These are phyloP conservation scores for Acer yangbiense DNA, from an alignment of 345 rosid species.

Conservation along the genomic window DNA sequence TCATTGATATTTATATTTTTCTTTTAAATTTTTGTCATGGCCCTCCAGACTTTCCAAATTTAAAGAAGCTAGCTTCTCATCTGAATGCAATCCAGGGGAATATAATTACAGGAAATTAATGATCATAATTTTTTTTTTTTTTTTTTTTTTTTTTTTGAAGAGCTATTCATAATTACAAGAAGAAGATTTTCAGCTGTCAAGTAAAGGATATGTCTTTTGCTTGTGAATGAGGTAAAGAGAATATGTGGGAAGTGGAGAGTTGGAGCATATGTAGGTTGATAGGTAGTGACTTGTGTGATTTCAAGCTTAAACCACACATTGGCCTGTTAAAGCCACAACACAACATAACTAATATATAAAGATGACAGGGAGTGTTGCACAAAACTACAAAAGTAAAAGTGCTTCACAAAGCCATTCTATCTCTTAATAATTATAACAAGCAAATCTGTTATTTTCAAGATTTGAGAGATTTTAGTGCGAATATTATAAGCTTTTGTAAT, in stretches of 20 bases:
- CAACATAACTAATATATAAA: conserved; percentile 4
- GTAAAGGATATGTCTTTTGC: conserved; percentile 47
- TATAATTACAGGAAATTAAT: neutral
- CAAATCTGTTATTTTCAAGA: neutral
- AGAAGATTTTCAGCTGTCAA: conserved; percentile 28
- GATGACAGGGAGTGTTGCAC: conserved; percentile 10
- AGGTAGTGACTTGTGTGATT: conserved; percentile 19
- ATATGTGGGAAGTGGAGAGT: too few relatives aligned
- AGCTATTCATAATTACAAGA: neutral
- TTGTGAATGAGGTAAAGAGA: conserved; percentile 46
- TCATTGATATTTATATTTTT: too few relatives aligned
- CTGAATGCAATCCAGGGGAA: neutral
- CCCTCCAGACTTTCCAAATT: too few relatives aligned
- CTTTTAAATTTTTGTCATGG: too few relatives aligned
- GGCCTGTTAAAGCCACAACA: conserved; percentile 13
- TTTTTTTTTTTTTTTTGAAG: too few relatives aligned
- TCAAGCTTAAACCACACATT: conserved; percentile 31
- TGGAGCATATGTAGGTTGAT: neutral
- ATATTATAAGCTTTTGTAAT: too few relatives aligned
- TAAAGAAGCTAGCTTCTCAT: too few relatives aligned
- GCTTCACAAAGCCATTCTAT: conserved; percentile 10
- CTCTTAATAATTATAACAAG: neutral
- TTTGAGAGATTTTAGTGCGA: too few relatives aligned
- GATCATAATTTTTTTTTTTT: too few relatives aligned
- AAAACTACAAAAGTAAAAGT: conserved; percentile 20